These are phyloP conservation scores for Coemansia sp. DNA, from an alignment of 192 early-diverging fungal genomes.

Conservation along the genomic window DNA sequence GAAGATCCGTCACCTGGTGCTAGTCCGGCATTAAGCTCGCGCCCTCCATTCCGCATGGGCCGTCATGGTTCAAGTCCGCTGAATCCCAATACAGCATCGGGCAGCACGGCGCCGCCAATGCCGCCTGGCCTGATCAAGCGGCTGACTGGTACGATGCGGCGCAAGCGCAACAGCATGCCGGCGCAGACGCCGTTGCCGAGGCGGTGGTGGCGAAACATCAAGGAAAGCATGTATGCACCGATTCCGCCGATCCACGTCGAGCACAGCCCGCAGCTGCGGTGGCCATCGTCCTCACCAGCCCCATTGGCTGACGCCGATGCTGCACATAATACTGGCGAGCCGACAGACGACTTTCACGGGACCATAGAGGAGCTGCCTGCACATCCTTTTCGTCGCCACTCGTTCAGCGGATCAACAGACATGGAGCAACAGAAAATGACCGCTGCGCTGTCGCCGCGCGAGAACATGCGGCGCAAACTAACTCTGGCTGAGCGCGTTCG, in stretches of 20 bases:
- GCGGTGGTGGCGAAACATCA: conserved; percentile 56
- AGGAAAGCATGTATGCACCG: conserved; percentile 52
- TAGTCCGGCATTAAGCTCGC: not conserved
- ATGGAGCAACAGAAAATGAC: conserved; percentile 43
- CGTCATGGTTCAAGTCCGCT: conserved; percentile 53
- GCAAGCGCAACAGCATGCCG: conserved; percentile 12
- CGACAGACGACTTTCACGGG: not conserved
- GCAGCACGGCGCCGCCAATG: conserved; percentile 40
- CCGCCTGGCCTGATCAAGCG: conserved; percentile 34
- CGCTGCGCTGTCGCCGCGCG: conserved; percentile 35
- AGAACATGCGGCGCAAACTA: conserved; percentile 41
- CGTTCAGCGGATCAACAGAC: conserved; percentile 50
- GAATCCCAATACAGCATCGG: conserved; percentile 33
- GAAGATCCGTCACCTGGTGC: not conserved
- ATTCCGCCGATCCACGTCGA: conserved; percentile 47
- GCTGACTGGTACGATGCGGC: conserved; percentile 29
- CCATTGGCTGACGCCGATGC: not conserved
- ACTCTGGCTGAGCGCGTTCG: conserved; percentile 41
- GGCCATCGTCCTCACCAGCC: not conserved
- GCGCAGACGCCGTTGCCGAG: conserved; percentile 38
- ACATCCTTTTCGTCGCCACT: conserved; percentile 35
- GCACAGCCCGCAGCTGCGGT: conserved; percentile 3
- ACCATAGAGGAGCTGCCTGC: conserved; percentile 16
- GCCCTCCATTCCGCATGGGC: conserved; percentile 43
- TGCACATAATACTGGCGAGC: not conserved